These are phyloP conservation scores for Oryza rufipogon DNA, from an alignment of 176 grass and related monocot genomes.

Conservation along the genomic window DNA sequence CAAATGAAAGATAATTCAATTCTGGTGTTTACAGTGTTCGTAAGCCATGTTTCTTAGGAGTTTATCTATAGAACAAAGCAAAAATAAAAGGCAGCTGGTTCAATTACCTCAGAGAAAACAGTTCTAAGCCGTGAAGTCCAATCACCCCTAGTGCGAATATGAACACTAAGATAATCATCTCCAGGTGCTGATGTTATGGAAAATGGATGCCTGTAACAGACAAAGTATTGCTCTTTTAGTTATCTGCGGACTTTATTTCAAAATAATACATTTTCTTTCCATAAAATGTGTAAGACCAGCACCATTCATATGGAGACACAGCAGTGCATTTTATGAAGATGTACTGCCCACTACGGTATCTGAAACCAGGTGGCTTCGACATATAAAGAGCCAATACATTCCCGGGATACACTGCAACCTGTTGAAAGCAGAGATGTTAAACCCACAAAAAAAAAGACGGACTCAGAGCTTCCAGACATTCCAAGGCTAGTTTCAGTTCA, in stretches of 20 bases:
- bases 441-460: not conserved
- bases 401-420: constrained; percentile 90
- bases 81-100: not conserved
- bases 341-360: constrained; percentile 86
- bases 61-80: constrained; percentile 16
- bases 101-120: constrained; percentile 81
- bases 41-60: not conserved
- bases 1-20: not conserved
- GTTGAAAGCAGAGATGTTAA: constrained; percentile 23
- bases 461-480: not conserved
- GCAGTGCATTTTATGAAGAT: constrained; percentile 80
- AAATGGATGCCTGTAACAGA: constrained; percentile 81
- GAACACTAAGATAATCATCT: constrained; percentile 91
- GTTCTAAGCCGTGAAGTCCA: constrained; percentile 88
- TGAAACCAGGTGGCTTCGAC: constrained; percentile 91
- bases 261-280: constrained; percentile 5
- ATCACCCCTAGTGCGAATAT: constrained; percentile 94
- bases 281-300: constrained; percentile 18
- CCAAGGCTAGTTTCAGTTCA: not conserved
- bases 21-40: not conserved
- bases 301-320: constrained; percentile 96
- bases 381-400: constrained; percentile 87
- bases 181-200: constrained; percentile 91
- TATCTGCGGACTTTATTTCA: not conserved
- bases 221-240: constrained; percentile 31